phyloP scores from a whole-genome alignment of 306 rosid species.

The Ammopiptanthus mongolicus region DNA sequence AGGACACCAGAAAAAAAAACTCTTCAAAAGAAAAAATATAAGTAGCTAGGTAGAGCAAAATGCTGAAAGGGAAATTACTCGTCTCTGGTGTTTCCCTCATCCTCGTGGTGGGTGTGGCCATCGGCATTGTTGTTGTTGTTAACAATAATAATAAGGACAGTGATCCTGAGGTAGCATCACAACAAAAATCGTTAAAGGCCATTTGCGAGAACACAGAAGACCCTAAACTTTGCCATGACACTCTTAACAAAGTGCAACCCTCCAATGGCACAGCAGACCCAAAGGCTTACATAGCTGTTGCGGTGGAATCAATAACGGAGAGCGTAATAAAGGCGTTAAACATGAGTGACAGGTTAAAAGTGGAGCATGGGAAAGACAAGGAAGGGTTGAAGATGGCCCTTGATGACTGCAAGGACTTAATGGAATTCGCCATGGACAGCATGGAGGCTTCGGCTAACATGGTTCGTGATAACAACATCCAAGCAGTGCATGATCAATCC shows the following conservation, averaged over 20 bases:
- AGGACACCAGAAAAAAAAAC: not conserved
- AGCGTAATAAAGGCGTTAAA: slow-evolving; percentile 39
- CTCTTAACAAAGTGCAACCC: slow-evolving; percentile 12
- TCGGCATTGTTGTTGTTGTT: slow-evolving; percentile 42
- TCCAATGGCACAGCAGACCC: slow-evolving; percentile 29
- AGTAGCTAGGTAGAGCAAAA: not conserved
- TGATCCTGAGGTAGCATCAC: slow-evolving; percentile 7
- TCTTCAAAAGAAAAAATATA: not conserved
- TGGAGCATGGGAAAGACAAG: slow-evolving; percentile 24
- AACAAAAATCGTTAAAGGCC: slow-evolving; percentile 29
- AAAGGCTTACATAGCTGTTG: slow-evolving; percentile 37
- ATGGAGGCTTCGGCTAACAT: slow-evolving; percentile 24
- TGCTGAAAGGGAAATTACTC: slow-evolving; percentile 29
- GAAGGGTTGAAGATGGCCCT: slow-evolving; percentile 45
- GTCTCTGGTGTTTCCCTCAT: slow-evolving; percentile 51
- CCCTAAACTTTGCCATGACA: slow-evolving; percentile 39
- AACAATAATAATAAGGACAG: not conserved
- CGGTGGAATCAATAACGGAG: slow-evolving; percentile 28
- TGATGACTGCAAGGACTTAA: slow-evolving; percentile 64
- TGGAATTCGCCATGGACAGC: slow-evolving; percentile 44
- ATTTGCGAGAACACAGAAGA: slow-evolving; percentile 50
- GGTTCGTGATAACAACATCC: slow-evolving; percentile 28
- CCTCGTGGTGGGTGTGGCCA: slow-evolving; percentile 62
- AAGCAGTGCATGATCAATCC: slow-evolving; percentile 24
- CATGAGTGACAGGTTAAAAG: slow-evolving; percentile 35